A percentile compares a stretch with the other conserved stretches of the same genome.
Conservation (phyloP, 1,284 basidiomycete species). For the Cryptococcus deneoformans region DNA sequence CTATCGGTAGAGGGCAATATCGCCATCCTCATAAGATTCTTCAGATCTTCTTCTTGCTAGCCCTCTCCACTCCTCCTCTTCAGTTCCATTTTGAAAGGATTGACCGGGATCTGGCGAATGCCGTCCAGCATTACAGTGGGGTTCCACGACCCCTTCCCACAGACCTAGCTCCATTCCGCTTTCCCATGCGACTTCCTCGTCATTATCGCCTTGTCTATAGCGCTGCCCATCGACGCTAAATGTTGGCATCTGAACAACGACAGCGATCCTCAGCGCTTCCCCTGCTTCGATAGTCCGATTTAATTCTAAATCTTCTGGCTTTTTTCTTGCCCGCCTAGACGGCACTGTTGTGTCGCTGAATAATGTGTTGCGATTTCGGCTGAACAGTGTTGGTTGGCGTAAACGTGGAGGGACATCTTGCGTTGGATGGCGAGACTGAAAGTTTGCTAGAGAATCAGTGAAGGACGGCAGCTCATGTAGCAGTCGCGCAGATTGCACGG, state of each 20-base stretch:
- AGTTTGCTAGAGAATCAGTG: too few species aligned
- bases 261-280: slow-evolving; percentile 33
- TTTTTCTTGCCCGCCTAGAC: too few species aligned
- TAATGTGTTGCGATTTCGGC: too few species aligned
- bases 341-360: too few species aligned
- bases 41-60: not conserved
- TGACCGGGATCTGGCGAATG: too few species aligned
- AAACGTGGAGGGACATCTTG: too few species aligned
- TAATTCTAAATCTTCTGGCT: slow-evolving; percentile 2
- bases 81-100: too few species aligned
- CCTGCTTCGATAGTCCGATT: slow-evolving; percentile 18
- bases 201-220: slow-evolving; percentile 13
- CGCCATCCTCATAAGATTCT: not conserved
- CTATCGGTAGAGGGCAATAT: slow-evolving; percentile 1
- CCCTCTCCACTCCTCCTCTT: not conserved
- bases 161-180: slow-evolving; percentile 43
- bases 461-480: not conserved
- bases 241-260: slow-evolving; percentile 39
- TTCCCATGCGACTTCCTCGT: slow-evolving; percentile 34
- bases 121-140: too few species aligned
- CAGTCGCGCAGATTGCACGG: not conserved
- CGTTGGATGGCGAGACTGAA: too few species aligned
- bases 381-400: too few species aligned
- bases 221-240: slow-evolving; percentile 1
- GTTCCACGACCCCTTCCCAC: slow-evolving; percentile 30